Percentiles rank a stretch among this genome's conserved stretches.
These are phyloP conservation scores for Collybia mongolica DNA, from an alignment of 768 basidiomycete species.

Conservation along the genomic window DNA sequence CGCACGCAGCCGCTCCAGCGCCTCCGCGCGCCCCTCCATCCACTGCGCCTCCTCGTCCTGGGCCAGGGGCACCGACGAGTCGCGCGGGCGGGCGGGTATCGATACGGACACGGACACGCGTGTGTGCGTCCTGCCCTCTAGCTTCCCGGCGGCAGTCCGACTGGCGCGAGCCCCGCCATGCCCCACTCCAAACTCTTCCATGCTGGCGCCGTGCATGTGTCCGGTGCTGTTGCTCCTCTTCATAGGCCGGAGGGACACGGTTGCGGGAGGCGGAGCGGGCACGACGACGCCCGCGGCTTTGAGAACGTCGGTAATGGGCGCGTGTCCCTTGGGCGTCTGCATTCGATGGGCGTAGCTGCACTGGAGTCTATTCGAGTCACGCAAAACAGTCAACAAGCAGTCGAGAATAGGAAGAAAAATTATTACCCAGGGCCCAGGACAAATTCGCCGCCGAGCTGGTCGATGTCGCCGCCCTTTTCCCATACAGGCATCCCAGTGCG, in stretches of 20 bases:
- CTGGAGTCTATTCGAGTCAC: conserved; percentile 51
- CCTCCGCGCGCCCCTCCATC: conserved; percentile 30
- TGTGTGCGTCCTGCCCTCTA: too few species aligned
- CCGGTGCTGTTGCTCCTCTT: not conserved
- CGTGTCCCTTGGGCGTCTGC: conserved; percentile 72
- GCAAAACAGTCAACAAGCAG: conserved; percentile 3
- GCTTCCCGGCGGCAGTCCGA: too few species aligned
- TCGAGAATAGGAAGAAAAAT: not conserved
- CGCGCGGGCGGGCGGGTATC: not conserved
- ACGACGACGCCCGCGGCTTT: conserved; percentile 45
- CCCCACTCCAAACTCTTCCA: not conserved
- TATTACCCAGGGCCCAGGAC: conserved; percentile 44
- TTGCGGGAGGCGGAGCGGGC: conserved; percentile 2
- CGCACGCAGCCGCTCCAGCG: conserved; percentile 24
- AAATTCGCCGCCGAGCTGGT: conserved; percentile 91
- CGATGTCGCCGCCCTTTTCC: conserved; percentile 74
- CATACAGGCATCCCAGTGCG: conserved; percentile 79
- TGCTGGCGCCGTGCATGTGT: not conserved
- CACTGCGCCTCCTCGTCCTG: conserved; percentile 25
- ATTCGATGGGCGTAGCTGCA: conserved; percentile 85
- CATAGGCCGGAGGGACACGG: not conserved
- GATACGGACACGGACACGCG: not conserved
- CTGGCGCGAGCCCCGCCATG: too few species aligned
- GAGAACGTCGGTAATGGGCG: conserved; percentile 69
- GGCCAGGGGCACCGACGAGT: not conserved